Conservation (phyloP, 176 grass and related monocot species). For the Hyparrhenia diplandra region DNA sequence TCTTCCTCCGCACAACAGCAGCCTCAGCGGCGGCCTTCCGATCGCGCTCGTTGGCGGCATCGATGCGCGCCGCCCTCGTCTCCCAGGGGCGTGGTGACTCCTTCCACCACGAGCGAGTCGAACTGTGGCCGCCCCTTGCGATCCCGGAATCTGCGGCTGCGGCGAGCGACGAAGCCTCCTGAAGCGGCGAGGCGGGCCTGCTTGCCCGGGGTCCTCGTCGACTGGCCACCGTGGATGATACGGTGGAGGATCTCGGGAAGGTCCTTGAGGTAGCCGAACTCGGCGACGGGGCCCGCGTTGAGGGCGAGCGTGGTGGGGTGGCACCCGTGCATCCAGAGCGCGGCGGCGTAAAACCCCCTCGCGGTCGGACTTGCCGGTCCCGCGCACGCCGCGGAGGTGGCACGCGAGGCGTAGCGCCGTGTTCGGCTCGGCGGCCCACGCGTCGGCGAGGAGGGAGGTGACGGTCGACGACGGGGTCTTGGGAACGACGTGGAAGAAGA, state of each 20-base stretch:
- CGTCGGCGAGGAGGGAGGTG: conserved; percentile 14
- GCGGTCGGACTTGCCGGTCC: conserved; percentile 8
- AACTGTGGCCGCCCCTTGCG: not conserved
- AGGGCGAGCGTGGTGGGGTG: conserved; percentile 71
- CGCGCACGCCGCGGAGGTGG: conserved; percentile 35
- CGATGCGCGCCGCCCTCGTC: conserved; percentile 38
- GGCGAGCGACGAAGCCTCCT: not conserved
- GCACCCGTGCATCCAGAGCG: conserved; percentile 42
- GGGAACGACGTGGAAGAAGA: conserved; percentile 63
- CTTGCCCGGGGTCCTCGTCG: conserved; percentile 12
- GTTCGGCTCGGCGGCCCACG: conserved; percentile 29
- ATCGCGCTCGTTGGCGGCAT: conserved; percentile 33
- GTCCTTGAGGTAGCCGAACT: conserved; percentile 76
- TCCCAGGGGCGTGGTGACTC: not conserved
- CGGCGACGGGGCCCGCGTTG: conserved; percentile 37
- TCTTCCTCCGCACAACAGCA: conserved; percentile 32
- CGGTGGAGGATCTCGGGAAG: conserved; percentile 70
- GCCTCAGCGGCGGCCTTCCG: conserved; percentile 6
- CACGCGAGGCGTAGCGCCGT: conserved; percentile 50
- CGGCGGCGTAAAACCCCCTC: conserved; percentile 8
- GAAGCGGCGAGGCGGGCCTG: conserved; percentile 8
- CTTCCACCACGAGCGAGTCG: not conserved
- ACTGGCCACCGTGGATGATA: conserved; percentile 43
- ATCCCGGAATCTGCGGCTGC: not conserved
- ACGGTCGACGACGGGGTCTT: conserved; percentile 15